phyloP scores from a whole-genome alignment of 108 stramenopile genomes.

The Nannochloropsis gaditana region DNA sequence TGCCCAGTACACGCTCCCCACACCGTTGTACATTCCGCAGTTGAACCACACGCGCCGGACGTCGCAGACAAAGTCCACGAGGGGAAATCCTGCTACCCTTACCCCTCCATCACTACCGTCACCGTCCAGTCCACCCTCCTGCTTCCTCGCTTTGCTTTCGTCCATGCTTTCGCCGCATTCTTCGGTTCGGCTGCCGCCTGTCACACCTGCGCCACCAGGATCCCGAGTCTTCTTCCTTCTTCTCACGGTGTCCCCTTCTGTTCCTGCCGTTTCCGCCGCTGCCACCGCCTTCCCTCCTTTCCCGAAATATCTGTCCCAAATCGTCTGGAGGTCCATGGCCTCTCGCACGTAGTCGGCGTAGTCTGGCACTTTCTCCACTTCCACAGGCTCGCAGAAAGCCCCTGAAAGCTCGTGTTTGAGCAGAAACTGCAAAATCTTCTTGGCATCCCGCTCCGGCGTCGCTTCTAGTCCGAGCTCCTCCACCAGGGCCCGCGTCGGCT shows the following conservation, averaged over 20 bases:
- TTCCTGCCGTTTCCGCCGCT: too few relatives aligned
- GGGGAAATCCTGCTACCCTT: neutral
- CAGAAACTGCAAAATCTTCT: neutral
- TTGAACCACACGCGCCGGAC: slow-evolving; percentile 13
- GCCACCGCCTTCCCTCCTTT: neutral
- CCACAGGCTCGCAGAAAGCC: neutral
- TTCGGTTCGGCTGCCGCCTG: too few relatives aligned
- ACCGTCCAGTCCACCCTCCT: too few relatives aligned
- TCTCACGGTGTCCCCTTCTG: too few relatives aligned
- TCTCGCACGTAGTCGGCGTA: neutral
- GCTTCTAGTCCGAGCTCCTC: neutral
- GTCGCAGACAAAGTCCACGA: neutral
- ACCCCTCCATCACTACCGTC: too few relatives aligned
- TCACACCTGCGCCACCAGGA: too few relatives aligned
- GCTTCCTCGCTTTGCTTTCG: too few relatives aligned
- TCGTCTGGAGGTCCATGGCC: neutral
- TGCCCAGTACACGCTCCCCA: neutral
- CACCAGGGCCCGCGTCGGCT: neutral
- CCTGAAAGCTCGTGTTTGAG: neutral
- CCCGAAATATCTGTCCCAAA: neutral
- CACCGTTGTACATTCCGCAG: neutral
- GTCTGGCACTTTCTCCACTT: neutral
- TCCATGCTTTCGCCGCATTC: too few relatives aligned
- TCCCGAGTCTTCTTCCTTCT: too few relatives aligned
- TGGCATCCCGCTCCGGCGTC: neutral